Base-by-base conservation (phyloP, 1,284 basidiomycete species). In the Cryptococcus sp. region DNA sequence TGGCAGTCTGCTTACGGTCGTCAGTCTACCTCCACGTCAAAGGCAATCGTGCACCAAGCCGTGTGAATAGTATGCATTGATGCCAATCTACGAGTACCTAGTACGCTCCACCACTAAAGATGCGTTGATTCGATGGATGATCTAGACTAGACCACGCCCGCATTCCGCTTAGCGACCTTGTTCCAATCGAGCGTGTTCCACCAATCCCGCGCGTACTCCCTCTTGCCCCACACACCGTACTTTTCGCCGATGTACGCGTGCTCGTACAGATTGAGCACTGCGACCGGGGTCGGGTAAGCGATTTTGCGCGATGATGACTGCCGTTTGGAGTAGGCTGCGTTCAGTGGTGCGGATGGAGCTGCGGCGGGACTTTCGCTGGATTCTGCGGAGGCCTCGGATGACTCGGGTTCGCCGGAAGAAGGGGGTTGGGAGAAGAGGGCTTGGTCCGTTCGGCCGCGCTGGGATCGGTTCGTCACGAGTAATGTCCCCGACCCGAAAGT, bases 211-310 rank as follows among this genome's bases (percentile, higher is more conserved):
- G 96, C 80, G 82, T 95, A 99, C 73, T 86, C 83, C 74, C 93
- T 90, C 80, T 92, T 93, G 44, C 91, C 93, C 90, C 91, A 95
- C 17, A 99, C 86, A 13, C 95, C 95, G 72, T 91, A 94, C 60
- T 88, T 88, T 50, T 89, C 87, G 53, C 84, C 84, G 67, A 99
- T 81, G 89, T 93, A 99, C 23, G 90, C 88, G 71, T 93, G 93
- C 78, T 97, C 93, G 71, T 93, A 87, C 22, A 95, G 84, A 56
- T 88, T 89, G 61, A 97, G 78, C 67, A 91, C 93, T 72, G 95
- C 88, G 25, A 79, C 54, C 6, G 78, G 78, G 11, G 65, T 47
- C 6, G 70, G 71, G 40, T 61, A 65, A 22, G 51, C 40, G 48
- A 56, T 41, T 52, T 31, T 53, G 25, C 53, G 46, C 10, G 44